Base-by-base conservation (phyloP, 2,329 filamentous ascomycete genomes). In the Parascedosporium putredinis region DNA sequence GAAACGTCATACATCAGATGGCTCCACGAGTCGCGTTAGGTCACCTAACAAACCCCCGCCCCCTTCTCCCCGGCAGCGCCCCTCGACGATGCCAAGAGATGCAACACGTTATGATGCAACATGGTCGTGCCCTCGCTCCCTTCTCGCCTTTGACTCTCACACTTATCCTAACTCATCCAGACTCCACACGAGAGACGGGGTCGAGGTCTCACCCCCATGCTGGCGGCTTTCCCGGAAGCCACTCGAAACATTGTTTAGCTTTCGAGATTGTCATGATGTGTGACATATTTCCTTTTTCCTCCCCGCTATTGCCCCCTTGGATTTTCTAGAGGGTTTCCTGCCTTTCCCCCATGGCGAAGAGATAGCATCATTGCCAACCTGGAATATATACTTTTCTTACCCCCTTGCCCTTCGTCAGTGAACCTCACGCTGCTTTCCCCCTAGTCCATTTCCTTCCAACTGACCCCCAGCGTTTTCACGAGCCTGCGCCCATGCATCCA, bases 191-290 rank as follows among this genome's bases (percentile, higher is more conserved):
- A 31, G 45, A 36, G 31, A 34, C 31, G 36, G 33, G n/a, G 33
- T 34, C 38, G 12, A 23, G 10, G 42, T 20, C 29, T 23, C 33
- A 31, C 20, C 23, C 42, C 27, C 12, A 12, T 20, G 33, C 49
- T 47, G 25, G 12, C 47, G 47, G 38, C 36, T 27, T 44, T 50
- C 40, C n/a, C 47, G 31, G 25, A n/a, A 29, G 25, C 36, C 44
- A 16, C 49, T 38, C 48, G 33, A 47, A 14, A 23, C 44, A 25
- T 42, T 31, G 23, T 47, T 36, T 47, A 50, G 23, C 23, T 42
- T 42, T 22, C 36, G 36, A 10, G 18, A 24, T 45, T 29, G 27
- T 25, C 43, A 20, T 10, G 24, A 27, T 45, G 22, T 45, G 43
- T 31, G 24, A 9, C 18, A 36, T 36, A 9, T 34, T 45, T 12